Evolutionary conservation across 345 rosid genomes (phyloP).

Genomic region (Luvunga scandens): DNA sequence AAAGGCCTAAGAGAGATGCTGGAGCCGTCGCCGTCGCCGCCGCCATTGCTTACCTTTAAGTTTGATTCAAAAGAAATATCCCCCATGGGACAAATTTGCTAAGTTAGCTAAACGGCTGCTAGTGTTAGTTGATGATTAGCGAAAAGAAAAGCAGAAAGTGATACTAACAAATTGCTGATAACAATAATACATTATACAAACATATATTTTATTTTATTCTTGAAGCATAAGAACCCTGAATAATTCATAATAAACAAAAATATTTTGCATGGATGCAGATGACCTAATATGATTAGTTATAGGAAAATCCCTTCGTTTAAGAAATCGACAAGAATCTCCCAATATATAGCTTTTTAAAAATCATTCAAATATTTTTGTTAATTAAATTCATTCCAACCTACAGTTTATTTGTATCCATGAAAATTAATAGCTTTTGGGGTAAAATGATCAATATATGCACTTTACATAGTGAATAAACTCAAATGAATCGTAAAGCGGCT

Average conservation of each 20-base stretch:
- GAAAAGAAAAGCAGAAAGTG: no score
- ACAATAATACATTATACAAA: no score
- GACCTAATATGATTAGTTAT: background rate
- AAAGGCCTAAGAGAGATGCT: constrained; percentile 39
- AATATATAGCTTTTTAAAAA: background rate
- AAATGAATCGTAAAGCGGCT: no score
- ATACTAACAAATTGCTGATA: no score
- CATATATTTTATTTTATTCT: no score
- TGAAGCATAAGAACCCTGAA: background rate
- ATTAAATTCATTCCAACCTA: no score
- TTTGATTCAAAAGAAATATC: background rate
- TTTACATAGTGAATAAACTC: no score
- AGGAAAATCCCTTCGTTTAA: background rate
- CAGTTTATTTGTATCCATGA: no score
- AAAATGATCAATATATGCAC: no score
- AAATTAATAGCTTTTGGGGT: no score
- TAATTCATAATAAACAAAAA: background rate
- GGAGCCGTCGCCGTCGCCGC: background rate
- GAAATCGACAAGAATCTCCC: background rate
- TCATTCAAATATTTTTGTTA: background rate
- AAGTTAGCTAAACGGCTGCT: background rate
- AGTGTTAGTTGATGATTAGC: no score
- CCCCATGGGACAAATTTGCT: constrained; percentile 5
- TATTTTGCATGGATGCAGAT: background rate
- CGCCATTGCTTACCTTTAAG: background rate